A percentile compares a stretch with the other conserved stretches of the same genome.
phyloP scores from a whole-genome alignment of 441 rosid genomes.

The Geranium incanum region DNA sequence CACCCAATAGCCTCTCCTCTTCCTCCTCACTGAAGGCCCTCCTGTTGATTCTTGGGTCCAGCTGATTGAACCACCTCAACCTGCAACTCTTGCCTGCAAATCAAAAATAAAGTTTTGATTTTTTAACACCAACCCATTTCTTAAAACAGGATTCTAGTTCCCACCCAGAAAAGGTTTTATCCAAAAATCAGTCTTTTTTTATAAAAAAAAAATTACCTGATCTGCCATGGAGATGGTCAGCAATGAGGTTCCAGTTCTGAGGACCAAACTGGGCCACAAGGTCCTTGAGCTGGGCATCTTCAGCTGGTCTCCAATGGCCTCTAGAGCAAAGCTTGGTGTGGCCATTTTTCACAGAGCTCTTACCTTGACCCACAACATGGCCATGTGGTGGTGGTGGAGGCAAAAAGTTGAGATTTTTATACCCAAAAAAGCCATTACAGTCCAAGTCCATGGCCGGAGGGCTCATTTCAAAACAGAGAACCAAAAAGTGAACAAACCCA shows the following conservation, averaged over 20 bases:
- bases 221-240: constrained; percentile 70
- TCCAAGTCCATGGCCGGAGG: constrained; percentile 18
- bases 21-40: constrained; percentile 71
- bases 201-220: too few species aligned
- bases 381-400: constrained; percentile 20
- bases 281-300: constrained; percentile 67
- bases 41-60: constrained; percentile 75
- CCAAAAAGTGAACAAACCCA: background rate
- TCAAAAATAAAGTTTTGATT: background rate
- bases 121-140: too few species aligned
- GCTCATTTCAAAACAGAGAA: constrained; percentile 29
- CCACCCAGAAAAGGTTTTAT: too few species aligned
- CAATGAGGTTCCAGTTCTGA: constrained; percentile 84
- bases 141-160: too few species aligned
- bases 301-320: constrained; percentile 83
- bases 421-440: constrained; percentile 22
- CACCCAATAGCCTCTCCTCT: constrained; percentile 72
- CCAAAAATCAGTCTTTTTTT: too few species aligned
- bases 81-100: constrained; percentile 68
- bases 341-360: constrained; percentile 20
- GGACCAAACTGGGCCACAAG: constrained; percentile 76
- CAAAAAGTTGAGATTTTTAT: constrained; percentile 26
- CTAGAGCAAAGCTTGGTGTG: constrained; percentile 52
- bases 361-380: constrained; percentile 12
- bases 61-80: constrained; percentile 78